Base-by-base conservation (phyloP, 1,284 basidiomycete genomes). In the Rhodotorula glutinis region DNA sequence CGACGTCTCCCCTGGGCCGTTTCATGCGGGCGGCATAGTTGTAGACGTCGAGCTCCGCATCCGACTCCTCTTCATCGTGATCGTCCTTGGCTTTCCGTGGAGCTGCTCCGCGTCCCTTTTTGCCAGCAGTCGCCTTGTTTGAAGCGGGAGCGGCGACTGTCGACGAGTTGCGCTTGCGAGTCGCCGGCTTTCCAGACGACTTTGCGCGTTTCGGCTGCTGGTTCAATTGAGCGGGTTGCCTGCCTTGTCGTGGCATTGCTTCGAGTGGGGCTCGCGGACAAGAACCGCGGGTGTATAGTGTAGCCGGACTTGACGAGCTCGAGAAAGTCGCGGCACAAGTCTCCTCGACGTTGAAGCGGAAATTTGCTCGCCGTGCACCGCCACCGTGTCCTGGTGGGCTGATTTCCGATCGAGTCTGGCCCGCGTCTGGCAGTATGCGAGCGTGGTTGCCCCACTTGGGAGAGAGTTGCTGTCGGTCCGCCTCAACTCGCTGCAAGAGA, bases 11-110 rank as follows among this genome's bases (percentile, higher is more conserved):
- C 0, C 67, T 21, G 1, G 65, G 54, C 3, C 64, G 56, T 33
- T 67, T 58, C 21, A 57, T n/a, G 7, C 62, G 61, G 13, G 62
- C 47, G 9, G 59, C 29, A 58, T 67, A 66, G 19, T 63, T 53
- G 61, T 72, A 72, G 52, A 65, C 63, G 53, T 72, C 69, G 49
- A 72, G 57, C 3, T 57, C 27, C 30, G 57, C 54, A 40, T 56
- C 59, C 1, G 62, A 17, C 30, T 44, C 46, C 38, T 53, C 27
- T 38, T 17, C 27, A 27, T 53, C 30, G 55, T 27, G 14, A 27
- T 21, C 11, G n/a, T 0, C 8, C 21, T 41, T 23, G 19, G 27
- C 23, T 3, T 38, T 49, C 46, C 43, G 21, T 29, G 51, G 40
- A 44, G 43, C 43, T 16, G 13, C 23, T 40, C 44, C 57, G 5